Evolutionary conservation across 2,329 filamentous ascomycete genomes (phyloP).

Genomic region (Didymella sp.): DNA sequence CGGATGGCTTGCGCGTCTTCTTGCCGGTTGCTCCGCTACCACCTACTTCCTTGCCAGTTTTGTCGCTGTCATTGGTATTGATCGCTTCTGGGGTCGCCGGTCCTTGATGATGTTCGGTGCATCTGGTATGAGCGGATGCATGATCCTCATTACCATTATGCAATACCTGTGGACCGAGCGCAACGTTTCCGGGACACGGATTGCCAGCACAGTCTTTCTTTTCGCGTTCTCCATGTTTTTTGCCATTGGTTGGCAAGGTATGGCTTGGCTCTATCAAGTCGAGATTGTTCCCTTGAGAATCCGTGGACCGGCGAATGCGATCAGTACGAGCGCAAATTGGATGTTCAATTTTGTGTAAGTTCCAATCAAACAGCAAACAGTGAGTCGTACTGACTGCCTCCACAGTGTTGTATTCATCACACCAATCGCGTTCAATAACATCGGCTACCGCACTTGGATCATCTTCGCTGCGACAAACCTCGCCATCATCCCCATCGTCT

Average conservation of each 20-base stretch:
- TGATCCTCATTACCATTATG: conserved; percentile 41
- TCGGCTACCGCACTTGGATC: conserved; percentile 64
- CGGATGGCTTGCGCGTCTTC: conserved; percentile 52
- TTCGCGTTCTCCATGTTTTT: conserved; percentile 93
- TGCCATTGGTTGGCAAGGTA: conserved; percentile 78
- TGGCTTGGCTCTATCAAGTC: conserved; percentile 68
- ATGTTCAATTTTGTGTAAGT: conserved; percentile 62
- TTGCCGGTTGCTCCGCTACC: conserved; percentile 49
- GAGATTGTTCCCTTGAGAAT: conserved; percentile 90
- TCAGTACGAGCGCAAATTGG: conserved; percentile 92
- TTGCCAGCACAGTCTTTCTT: conserved; percentile 69
- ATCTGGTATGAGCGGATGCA: conserved; percentile 43
- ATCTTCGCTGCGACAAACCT: conserved; percentile 63
- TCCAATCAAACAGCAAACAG: conserved; percentile 28
- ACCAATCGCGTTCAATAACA: conserved; percentile 63
- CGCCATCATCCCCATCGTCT: conserved; percentile 61
- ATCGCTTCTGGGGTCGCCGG: conserved; percentile 46
- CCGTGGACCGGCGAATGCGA: conserved; percentile 82
- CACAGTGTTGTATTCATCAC: conserved; percentile 70
- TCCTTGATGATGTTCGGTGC: conserved; percentile 48
- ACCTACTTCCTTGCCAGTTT: conserved; percentile 49
- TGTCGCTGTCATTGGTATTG: conserved; percentile 48
- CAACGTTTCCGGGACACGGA: conserved; percentile 32
- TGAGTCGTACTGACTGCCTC: neutral
- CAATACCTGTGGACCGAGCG: conserved; percentile 36